Base-by-base conservation (phyloP, 2,329 filamentous ascomycete species). In the Xylariaceae sp. region DNA sequence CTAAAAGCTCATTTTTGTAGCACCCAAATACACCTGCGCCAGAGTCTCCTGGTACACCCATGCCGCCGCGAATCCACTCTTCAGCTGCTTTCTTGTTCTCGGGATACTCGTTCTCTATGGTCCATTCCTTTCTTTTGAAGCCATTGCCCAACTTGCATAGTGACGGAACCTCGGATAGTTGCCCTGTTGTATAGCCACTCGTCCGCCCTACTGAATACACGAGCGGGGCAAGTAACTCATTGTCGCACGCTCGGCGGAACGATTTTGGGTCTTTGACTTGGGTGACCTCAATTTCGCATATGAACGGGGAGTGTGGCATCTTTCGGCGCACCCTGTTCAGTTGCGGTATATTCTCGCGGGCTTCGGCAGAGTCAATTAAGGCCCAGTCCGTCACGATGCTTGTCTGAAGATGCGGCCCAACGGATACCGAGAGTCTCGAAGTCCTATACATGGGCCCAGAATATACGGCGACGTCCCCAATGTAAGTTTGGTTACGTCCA, bases 71-170 rank as follows among this genome's bases (percentile, higher is more conserved):
- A 47, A 78, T 78, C 76, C 76, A 79, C 9, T 64, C 67, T 6
- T 77, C 72, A 0, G 19, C n/a, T 1, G 29, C 29, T 1, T 17
- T 12, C 36, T 76, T 73, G 29, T 75, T 62, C 12, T 74, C 71
- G 17, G 62, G 67, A 0, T 67, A 58, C 1, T 72, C 69, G 52
- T 77, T 74, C 54, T 79, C 75, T 17, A 79, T 67, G 40, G 74
- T 77, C 77, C 77, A 79, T 61, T 79, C 76, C n/a, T 75, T 67
- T 6, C 76, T 78, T 4, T 74, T 70, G 2, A n/a, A n/a, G n/a
- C n/a, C n/a, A n/a, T n/a, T n/a, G n/a, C n/a, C n/a, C n/a, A n/a
- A n/a, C n/a, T n/a, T n/a, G n/a, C n/a, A n/a, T n/a, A n/a, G n/a
- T n/a, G n/a, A n/a, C n/a, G n/a, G n/a, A n/a, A n/a, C n/a, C n/a